A percentile compares a stretch with the other conserved stretches of the same genome.
phyloP scores from a whole-genome alignment of 208 protist species.

The Trypanosoma melophagium region DNA sequence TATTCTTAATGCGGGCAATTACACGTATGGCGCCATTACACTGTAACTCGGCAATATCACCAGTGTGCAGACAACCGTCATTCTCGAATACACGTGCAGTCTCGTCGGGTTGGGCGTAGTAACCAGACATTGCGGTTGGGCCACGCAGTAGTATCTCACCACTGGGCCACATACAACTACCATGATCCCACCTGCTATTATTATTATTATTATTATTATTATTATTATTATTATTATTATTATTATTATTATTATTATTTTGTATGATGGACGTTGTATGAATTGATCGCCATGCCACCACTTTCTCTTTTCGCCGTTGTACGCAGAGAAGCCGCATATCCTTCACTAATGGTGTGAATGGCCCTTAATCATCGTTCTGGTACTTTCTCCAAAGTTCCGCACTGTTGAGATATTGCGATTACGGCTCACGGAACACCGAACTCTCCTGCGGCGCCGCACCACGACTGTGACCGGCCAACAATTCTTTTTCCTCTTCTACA shows the following conservation, averaged over 20 bases:
- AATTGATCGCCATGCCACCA: not conserved
- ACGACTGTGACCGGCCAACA: not conserved
- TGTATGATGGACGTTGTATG: not conserved
- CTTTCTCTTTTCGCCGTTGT: not conserved
- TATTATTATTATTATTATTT: conserved; percentile 3
- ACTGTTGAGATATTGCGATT: not conserved
- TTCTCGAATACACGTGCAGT: conserved; percentile 63
- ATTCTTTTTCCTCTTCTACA: too few species aligned
- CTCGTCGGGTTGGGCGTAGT: conserved; percentile 74
- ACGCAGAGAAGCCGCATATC: not conserved
- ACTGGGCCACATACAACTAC: conserved; percentile 20
- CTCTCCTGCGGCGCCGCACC: not conserved
- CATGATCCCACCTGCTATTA: not conserved
- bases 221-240: not conserved
- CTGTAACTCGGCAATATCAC: conserved; percentile 59
- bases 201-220: too few species aligned
- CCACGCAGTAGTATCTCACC: conserved; percentile 80
- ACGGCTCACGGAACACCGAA: not conserved
- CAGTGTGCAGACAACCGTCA: conserved; percentile 78
- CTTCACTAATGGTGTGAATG: not conserved
- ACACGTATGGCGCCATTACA: conserved; percentile 57
- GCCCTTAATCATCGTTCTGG: not conserved
- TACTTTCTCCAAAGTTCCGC: not conserved
- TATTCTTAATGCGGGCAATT: conserved; percentile 62
- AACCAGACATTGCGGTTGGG: conserved; percentile 64